Conservation (phyloP, 129 eudicot species). For the Heracleum sosnowskyi region DNA sequence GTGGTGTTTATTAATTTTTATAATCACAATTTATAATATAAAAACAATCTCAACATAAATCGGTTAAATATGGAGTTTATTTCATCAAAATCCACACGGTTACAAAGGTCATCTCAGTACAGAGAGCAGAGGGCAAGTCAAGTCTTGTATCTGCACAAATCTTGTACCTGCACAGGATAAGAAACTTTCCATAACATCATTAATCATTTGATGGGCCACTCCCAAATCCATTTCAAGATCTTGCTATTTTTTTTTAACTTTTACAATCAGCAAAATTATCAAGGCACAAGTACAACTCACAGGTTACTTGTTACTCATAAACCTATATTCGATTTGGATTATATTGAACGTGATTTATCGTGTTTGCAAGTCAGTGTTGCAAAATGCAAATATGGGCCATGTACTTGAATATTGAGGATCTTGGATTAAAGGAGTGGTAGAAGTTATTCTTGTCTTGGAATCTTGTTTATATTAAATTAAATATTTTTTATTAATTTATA, state of each 20-base stretch:
- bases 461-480: too few relatives aligned
- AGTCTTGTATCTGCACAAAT: not conserved
- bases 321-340: too few relatives aligned
- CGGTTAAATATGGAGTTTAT: too few relatives aligned
- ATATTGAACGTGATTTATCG: not conserved
- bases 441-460: too few relatives aligned
- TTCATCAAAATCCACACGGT: too few relatives aligned
- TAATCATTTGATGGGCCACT: constrained; percentile 2
- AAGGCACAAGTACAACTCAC: not conserved
- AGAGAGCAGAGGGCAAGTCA: not conserved
- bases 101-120: too few relatives aligned
- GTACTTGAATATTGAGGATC: not conserved
- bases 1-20: too few relatives aligned
- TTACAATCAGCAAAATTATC: not conserved
- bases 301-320: not conserved
- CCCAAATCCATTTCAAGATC: not conserved
- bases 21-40: too few relatives aligned
- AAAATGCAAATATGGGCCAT: not conserved
- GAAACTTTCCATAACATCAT: constrained; percentile 3
- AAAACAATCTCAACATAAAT: too few relatives aligned
- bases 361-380: not conserved
- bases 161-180: not conserved
- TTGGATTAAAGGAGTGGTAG: too few relatives aligned
- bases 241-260: not conserved
- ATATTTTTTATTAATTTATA: too few relatives aligned